Conservation (phyloP, 495 filamentous ascomycete species). For the Podospora sp. region DNA sequence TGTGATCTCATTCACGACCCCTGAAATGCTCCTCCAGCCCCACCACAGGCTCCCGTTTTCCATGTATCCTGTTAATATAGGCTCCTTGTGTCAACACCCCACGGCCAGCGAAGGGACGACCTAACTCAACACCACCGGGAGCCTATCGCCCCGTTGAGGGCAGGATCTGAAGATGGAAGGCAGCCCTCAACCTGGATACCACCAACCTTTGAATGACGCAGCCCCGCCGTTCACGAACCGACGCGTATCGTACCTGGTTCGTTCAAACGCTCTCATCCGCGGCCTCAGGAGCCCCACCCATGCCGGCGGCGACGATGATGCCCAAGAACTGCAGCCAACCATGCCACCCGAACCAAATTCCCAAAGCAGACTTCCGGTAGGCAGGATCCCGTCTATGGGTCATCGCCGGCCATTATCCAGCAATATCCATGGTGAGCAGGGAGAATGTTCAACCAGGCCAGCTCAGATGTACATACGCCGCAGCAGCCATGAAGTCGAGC, state of each 20-base stretch:
- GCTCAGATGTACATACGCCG: too few relatives aligned
- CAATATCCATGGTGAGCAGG: neutral
- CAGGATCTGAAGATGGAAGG: neutral
- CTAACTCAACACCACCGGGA: too few relatives aligned
- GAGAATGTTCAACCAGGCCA: neutral
- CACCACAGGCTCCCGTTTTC: too few relatives aligned
- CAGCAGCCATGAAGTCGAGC: too few relatives aligned
- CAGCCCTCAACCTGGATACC: neutral
- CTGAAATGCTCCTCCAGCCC: too few relatives aligned
- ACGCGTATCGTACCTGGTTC: neutral
- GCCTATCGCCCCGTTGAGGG: neutral
- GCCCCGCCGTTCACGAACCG: neutral
- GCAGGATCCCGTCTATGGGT: neutral
- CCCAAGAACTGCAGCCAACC: neutral
- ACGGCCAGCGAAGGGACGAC: too few relatives aligned
- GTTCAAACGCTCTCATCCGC: conserved; percentile 11
- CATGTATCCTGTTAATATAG: too few relatives aligned
- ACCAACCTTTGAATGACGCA: neutral
- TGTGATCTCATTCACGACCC: too few relatives aligned
- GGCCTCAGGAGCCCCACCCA: neutral
- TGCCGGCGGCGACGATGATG: neutral
- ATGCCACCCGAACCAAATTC: neutral
- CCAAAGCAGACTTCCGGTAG: neutral
- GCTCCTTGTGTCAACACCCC: too few relatives aligned
- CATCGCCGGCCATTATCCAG: neutral